Conservation (phyloP, 2,329 filamentous ascomycete species). For the Claviceps pazoutovae region DNA sequence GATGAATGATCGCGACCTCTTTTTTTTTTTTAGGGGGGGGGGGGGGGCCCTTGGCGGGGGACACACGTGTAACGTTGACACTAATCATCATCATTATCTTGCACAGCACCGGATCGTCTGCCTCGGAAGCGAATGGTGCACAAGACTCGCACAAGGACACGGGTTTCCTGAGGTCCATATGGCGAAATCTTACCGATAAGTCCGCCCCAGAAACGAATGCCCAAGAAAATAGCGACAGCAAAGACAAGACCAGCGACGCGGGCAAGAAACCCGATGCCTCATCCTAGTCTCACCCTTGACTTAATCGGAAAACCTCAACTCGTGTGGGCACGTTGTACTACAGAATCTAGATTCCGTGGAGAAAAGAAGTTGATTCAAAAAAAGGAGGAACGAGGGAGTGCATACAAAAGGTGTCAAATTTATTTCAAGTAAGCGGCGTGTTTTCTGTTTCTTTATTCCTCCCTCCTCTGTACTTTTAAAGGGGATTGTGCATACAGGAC, state of each 20-base stretch:
- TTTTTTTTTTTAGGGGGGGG: neutral
- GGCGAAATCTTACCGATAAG: conserved; percentile 83
- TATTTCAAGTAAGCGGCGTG: conserved; percentile 5
- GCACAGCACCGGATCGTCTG: conserved; percentile 9
- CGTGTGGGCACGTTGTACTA: too few relatives aligned
- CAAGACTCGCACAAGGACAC: conserved; percentile 54
- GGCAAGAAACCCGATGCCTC: conserved; percentile 22
- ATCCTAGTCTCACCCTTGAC: conserved; percentile 7
- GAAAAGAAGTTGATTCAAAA: neutral
- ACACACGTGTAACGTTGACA: neutral
- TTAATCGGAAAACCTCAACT: too few relatives aligned
- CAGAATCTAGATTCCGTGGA: too few relatives aligned
- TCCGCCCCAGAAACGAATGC: conserved; percentile 34
- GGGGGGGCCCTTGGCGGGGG: too few relatives aligned
- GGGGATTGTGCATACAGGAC: too few relatives aligned
- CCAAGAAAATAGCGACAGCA: conserved; percentile 12
- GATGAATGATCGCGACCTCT: neutral
- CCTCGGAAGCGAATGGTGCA: conserved; percentile 15
- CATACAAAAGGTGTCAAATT: conserved; percentile 24
- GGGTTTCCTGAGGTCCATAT: conserved; percentile 83
- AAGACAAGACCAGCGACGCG: conserved; percentile 10
- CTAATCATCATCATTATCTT: neutral
- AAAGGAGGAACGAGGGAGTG: conserved; percentile 11
- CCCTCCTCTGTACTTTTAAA: conserved; percentile 7
- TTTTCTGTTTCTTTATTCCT: conserved; percentile 6